Percentiles rank a stretch among this genome's conserved stretches.
Evolutionary conservation across 495 filamentous ascomycete genomes (phyloP).

Genomic region (Aspergillus saccharolyticus): DNA sequence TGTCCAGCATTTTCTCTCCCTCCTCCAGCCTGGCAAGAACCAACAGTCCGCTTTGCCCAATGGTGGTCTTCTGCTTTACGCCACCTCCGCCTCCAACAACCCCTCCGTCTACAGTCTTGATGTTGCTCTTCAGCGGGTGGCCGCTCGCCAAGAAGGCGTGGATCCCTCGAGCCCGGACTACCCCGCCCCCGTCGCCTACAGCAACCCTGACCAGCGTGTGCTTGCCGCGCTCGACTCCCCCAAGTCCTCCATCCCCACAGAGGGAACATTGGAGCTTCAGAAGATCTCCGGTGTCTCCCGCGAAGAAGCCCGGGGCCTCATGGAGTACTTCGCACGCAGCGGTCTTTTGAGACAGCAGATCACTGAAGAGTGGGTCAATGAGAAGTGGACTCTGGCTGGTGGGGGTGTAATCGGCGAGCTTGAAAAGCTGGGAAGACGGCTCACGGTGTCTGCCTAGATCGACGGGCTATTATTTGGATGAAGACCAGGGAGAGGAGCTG

Average conservation of each 20-base stretch:
- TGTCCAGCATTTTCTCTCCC: constrained; percentile 66
- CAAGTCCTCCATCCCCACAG: constrained; percentile 22
- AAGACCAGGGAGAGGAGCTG: background rate
- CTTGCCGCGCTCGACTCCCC: constrained; percentile 40
- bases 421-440: constrained; percentile 57
- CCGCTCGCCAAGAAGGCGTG: constrained; percentile 34
- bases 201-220: constrained; percentile 62
- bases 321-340: constrained; percentile 92
- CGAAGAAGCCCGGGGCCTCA: constrained; percentile 67
- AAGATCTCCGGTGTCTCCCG: constrained; percentile 62
- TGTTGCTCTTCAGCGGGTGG: constrained; percentile 53
- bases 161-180: constrained; percentile 32
- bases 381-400: constrained; percentile 81
- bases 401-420: constrained; percentile 82
- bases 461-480: background rate
- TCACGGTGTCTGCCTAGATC: constrained; percentile 29
- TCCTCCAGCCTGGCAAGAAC: constrained; percentile 51
- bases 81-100: constrained; percentile 62
- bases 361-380: constrained; percentile 66
- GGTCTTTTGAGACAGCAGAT: constrained; percentile 68
- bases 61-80: constrained; percentile 73
- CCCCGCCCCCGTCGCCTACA: constrained; percentile 59
- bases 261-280: constrained; percentile 49
- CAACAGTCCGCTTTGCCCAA: constrained; percentile 51
- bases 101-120: constrained; percentile 59